phyloP scores from a whole-genome alignment of 163 green algal genomes.

The Coccomyxa subellipsoidea region DNA sequence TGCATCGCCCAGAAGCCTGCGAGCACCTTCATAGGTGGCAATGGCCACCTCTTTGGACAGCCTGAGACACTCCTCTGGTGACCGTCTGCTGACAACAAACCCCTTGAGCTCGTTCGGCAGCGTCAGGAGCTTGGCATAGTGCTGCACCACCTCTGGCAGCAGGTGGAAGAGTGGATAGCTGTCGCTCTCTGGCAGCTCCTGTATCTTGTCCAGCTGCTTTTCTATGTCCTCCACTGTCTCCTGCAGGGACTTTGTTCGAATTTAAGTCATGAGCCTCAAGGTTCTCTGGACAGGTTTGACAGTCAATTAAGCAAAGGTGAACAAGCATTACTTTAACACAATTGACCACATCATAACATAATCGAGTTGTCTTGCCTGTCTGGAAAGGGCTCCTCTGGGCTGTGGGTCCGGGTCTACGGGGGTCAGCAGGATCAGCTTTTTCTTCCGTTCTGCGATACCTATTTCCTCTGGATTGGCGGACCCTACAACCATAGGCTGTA shows the following conservation, averaged over 20 bases:
- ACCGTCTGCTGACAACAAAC: neutral
- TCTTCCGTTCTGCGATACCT: neutral
- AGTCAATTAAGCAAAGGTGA: no score
- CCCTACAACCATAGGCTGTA: neutral
- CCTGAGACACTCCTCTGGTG: neutral
- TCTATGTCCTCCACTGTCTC: neutral
- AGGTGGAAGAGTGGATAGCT: neutral
- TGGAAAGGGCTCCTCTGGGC: neutral
- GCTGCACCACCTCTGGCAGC: constrained; percentile 1
- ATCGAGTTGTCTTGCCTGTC: neutral
- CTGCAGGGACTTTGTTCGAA: neutral
- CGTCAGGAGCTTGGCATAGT: neutral
- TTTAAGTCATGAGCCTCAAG: no score
- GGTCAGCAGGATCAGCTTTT: constrained; percentile 2
- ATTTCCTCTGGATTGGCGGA: neutral
- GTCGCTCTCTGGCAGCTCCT: neutral
- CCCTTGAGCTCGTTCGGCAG: neutral
- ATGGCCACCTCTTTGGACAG: constrained; percentile 2
- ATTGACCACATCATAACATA: neutral
- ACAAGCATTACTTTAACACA: no score
- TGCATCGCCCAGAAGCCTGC: neutral
- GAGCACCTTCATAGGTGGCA: neutral
- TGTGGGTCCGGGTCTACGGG: neutral
- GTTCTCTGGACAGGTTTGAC: no score
- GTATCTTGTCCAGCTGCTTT: neutral